phyloP scores from a whole-genome alignment of 108 stramenopile species.

The Cyclotella baltica region DNA sequence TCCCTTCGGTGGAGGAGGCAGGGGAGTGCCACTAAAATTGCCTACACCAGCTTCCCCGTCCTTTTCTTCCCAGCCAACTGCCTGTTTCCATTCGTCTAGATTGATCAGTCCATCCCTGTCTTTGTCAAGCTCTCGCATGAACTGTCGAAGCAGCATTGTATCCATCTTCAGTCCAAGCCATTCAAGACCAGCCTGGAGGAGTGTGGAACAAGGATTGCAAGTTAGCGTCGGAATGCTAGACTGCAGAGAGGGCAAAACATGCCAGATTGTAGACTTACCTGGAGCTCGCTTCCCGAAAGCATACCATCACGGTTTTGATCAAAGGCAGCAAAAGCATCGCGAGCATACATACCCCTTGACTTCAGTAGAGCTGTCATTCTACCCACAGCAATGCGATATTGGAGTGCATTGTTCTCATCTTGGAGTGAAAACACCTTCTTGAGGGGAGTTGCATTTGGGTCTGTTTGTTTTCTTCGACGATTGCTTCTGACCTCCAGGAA shows the following conservation, averaged over 20 bases:
- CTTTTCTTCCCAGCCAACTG: slow-evolving; percentile 90
- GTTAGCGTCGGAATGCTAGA: too few relatives aligned
- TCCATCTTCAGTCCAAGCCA: slow-evolving; percentile 93
- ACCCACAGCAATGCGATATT: slow-evolving; percentile 93
- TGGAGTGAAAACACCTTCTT: slow-evolving; percentile 95
- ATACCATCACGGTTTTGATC: slow-evolving; percentile 94
- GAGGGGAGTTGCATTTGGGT: slow-evolving; percentile 88
- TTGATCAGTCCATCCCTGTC: slow-evolving; percentile 94
- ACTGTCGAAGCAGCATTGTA: slow-evolving; percentile 78
- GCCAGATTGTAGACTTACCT: slow-evolving; percentile 94
- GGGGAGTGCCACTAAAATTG: slow-evolving; percentile 72
- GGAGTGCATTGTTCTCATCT: slow-evolving; percentile 95
- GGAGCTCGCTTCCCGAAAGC: slow-evolving; percentile 93
- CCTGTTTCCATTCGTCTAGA: slow-evolving; percentile 95
- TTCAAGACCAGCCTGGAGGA: slow-evolving; percentile 93
- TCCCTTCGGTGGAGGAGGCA: slow-evolving; percentile 86
- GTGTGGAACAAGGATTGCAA: too few relatives aligned
- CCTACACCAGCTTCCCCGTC: slow-evolving; percentile 67
- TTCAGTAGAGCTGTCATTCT: slow-evolving; percentile 92
- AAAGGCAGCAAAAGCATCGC: slow-evolving; percentile 97
- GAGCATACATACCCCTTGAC: slow-evolving; percentile 92
- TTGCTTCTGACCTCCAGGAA: slow-evolving; percentile 96
- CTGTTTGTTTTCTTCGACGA: slow-evolving; percentile 92
- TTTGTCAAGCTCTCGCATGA: slow-evolving; percentile 94
- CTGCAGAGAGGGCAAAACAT: too few relatives aligned